These are phyloP conservation scores for Epichloe amarillans DNA, from an alignment of 2,329 filamentous ascomycete species.

Conservation along the genomic window DNA sequence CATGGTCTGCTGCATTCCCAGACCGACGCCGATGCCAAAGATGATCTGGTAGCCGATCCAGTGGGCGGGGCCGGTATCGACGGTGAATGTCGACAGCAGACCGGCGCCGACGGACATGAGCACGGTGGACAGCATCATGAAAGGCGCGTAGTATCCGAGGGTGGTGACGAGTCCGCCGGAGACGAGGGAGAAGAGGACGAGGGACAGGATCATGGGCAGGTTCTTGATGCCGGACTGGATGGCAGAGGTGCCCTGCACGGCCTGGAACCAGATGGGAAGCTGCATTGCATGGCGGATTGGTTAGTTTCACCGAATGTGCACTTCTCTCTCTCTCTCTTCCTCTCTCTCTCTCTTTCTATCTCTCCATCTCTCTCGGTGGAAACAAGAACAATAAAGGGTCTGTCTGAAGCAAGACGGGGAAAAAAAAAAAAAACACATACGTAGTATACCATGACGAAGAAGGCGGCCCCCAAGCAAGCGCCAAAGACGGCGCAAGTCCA, in stretches of 20 bases:
- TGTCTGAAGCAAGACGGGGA: no score
- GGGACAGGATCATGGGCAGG: conserved; percentile 17
- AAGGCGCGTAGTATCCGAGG: conserved; percentile 29
- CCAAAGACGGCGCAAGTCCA: conserved; percentile 13
- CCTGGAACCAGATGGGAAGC: conserved; percentile 31
- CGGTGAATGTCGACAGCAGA: conserved; percentile 25
- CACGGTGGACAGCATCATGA: conserved; percentile 22
- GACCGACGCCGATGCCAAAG: conserved; percentile 28
- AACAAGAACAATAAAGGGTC: conserved; percentile 19
- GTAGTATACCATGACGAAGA: conserved; percentile 8
- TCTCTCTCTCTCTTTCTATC: no score
- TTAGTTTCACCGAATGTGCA: not conserved
- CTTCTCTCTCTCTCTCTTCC: no score
- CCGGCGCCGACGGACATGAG: conserved; percentile 24
- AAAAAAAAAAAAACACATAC: conserved; percentile 3
- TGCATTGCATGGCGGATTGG: conserved; percentile 20
- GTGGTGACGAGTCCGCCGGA: conserved; percentile 15
- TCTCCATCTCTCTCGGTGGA: no score
- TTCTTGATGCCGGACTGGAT: conserved; percentile 17
- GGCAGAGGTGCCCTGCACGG: conserved; percentile 23
- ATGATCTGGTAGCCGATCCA: conserved; percentile 25
- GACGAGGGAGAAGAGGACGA: conserved; percentile 14
- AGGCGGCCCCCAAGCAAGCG: conserved; percentile 8
- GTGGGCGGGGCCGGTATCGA: conserved; percentile 8
- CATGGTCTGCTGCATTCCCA: conserved; percentile 29